Evolutionary conservation across 371 early-diverging fungal species (phyloP).

Genomic region (Dipsacomyces acuminosporus): DNA sequence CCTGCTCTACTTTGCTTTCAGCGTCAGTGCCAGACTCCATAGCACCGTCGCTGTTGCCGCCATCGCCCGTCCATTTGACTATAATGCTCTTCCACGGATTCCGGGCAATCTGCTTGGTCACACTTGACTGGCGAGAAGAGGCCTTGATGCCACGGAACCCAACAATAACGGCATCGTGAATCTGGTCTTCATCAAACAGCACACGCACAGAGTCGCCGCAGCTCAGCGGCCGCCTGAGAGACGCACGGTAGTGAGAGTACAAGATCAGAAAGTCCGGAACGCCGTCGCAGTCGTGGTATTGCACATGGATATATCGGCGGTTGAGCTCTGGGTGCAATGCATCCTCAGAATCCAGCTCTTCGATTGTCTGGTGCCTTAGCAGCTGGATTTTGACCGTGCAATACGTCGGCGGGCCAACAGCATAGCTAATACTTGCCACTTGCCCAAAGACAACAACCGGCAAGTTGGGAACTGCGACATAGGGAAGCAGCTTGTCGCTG

Average conservation of each 20-base stretch:
- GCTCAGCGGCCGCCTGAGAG: conserved; percentile 50
- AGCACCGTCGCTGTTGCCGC: conserved; percentile 11
- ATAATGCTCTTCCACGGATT: conserved; percentile 41
- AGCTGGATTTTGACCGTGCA: conserved; percentile 55
- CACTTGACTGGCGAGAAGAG: conserved; percentile 17
- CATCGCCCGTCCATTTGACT: conserved; percentile 28
- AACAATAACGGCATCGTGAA: conserved; percentile 54
- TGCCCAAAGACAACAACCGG: conserved; percentile 56
- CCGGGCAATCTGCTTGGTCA: conserved; percentile 39
- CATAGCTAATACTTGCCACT: conserved; percentile 56
- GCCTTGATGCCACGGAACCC: conserved; percentile 42
- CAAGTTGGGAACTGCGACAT: conserved; percentile 45
- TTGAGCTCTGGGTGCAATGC: conserved; percentile 13
- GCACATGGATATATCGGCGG: conserved; percentile 52
- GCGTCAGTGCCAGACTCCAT: conserved; percentile 2
- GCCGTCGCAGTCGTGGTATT: conserved; percentile 67
- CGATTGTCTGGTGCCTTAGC: conserved; percentile 26
- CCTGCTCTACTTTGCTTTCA: conserved; percentile 42
- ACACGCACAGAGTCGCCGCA: conserved; percentile 59
- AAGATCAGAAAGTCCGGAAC: conserved; percentile 67
- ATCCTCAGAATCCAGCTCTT: conserved; percentile 26
- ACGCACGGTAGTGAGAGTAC: conserved; percentile 58
- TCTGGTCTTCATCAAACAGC: conserved; percentile 58
- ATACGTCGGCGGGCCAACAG: conserved; percentile 67
- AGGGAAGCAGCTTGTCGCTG: conserved; percentile 54